These are phyloP conservation scores for Chaetomium sp. DNA, from an alignment of 2,329 filamentous ascomycete species.

Conservation along the genomic window DNA sequence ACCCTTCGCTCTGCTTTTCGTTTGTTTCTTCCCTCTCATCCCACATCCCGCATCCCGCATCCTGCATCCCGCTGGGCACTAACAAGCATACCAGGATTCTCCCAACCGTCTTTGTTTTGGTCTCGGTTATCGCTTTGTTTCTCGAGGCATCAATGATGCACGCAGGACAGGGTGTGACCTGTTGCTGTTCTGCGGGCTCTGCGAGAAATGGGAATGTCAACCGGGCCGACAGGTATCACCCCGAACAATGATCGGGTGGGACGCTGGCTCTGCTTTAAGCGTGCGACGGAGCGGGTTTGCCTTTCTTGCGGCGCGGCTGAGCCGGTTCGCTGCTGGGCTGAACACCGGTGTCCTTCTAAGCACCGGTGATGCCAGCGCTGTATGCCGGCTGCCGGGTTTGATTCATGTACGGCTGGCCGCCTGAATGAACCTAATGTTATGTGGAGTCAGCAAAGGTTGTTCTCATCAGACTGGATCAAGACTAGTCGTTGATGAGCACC, in stretches of 20 bases:
- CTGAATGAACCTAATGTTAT: conserved; percentile 40
- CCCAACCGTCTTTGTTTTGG: conserved; percentile 20
- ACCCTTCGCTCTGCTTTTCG: not conserved
- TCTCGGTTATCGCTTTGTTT: conserved; percentile 15
- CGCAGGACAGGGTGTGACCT: not conserved
- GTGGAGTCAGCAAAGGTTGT: conserved; percentile 34
- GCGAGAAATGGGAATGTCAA: conserved; percentile 11
- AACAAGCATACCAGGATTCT: too few species aligned
- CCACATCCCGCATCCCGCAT: conserved; percentile 5
- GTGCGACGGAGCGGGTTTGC: conserved; percentile 8
- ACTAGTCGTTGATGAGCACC: conserved; percentile 37
- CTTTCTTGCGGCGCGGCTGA: conserved; percentile 9
- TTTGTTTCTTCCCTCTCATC: not conserved
- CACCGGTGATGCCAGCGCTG: conserved; percentile 52
- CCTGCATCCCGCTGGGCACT: not conserved
- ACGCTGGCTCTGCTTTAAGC: not conserved
- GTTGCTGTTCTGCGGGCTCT: conserved; percentile 4
- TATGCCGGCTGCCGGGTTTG: conserved; percentile 47
- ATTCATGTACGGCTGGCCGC: conserved; percentile 34
- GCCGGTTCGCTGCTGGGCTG: conserved; percentile 1
- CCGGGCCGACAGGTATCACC: conserved; percentile 26
- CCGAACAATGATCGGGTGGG: conserved; percentile 23
- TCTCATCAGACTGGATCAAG: conserved; percentile 21
- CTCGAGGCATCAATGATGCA: conserved; percentile 6
- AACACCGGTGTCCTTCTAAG: conserved; percentile 32